Percentiles rank a stretch among this genome's conserved stretches.
Conservation (phyloP, 2,329 filamentous ascomycete genomes). For the Alternaria metachromatica region DNA sequence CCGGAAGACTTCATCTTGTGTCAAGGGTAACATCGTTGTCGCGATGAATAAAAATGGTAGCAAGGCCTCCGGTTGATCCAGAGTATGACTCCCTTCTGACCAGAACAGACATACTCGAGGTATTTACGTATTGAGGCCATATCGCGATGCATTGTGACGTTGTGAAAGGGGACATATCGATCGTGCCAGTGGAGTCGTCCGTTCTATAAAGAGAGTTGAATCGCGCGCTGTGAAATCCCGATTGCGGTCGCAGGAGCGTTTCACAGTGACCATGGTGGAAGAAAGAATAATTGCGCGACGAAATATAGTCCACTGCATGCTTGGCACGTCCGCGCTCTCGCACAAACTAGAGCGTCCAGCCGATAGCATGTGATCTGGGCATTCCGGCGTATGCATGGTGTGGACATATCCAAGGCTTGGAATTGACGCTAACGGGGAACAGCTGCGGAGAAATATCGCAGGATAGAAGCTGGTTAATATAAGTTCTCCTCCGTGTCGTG, state of each 20-base stretch:
- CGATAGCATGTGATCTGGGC: neutral
- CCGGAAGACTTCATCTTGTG: neutral
- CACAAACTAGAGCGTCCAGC: neutral
- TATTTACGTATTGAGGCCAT: neutral
- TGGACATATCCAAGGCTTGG: neutral
- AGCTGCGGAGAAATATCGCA: constrained; percentile 1
- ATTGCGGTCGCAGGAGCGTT: neutral
- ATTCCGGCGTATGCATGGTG: neutral
- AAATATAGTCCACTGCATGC: neutral
- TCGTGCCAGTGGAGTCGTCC: neutral
- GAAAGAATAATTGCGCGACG: neutral
- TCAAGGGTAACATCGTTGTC: neutral
- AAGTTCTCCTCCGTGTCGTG: constrained; percentile 4
- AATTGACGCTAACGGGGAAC: neutral
- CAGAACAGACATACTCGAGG: neutral
- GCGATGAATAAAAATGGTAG: neutral
- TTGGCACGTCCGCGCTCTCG: neutral
- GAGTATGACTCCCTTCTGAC: neutral
- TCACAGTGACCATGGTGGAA: neutral
- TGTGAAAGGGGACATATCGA: neutral
- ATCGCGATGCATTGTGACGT: neutral
- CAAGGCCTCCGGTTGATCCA: no score
- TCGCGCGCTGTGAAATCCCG: neutral
- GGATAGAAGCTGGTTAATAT: constrained; percentile 58
- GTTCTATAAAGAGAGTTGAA: neutral